These are phyloP conservation scores for Apiospora saccharicola DNA, from an alignment of 2,329 filamentous ascomycete species.

Conservation along the genomic window DNA sequence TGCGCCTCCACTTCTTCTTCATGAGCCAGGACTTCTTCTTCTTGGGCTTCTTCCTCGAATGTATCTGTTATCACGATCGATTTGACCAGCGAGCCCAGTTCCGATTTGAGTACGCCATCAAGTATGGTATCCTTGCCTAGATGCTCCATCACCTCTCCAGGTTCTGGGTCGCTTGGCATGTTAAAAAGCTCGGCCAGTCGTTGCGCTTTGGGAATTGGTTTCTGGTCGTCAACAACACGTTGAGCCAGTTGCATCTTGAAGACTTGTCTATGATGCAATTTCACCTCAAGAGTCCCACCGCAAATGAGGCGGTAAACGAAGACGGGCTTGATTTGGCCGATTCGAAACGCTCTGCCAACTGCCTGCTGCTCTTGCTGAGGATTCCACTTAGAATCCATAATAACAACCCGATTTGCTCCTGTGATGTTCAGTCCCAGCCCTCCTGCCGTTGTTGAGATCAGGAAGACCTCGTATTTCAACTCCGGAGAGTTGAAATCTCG, in stretches of 20 bases:
- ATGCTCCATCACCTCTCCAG: constrained; percentile 60
- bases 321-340: constrained; percentile 82
- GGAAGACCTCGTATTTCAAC: constrained; percentile 62
- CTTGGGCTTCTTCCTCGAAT: constrained; percentile 73
- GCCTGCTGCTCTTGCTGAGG: constrained; percentile 86
- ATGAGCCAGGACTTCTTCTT: constrained; percentile 59
- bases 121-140: constrained; percentile 70
- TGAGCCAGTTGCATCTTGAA: constrained; percentile 85
- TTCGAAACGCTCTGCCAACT: constrained; percentile 83
- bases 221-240: constrained; percentile 85
- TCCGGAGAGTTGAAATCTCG: constrained; percentile 70
- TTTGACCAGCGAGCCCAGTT: constrained; percentile 51
- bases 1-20: constrained; percentile 67
- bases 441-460: constrained; percentile 86
- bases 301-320: constrained; percentile 84
- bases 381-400: constrained; percentile 85
- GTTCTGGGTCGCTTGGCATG: constrained; percentile 58
- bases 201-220: constrained; percentile 71
- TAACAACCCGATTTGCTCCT: constrained; percentile 84
- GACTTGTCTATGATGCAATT: constrained; percentile 74
- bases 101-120: constrained; percentile 52
- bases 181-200: constrained; percentile 66
- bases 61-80: constrained; percentile 73
- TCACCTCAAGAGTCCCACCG: constrained; percentile 81
- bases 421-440: constrained; percentile 85